Evolutionary conservation across 805 yeast species (phyloP), one percentile per base, ranked within the genome.

Genomic region (Candida lessepsii): DNA sequence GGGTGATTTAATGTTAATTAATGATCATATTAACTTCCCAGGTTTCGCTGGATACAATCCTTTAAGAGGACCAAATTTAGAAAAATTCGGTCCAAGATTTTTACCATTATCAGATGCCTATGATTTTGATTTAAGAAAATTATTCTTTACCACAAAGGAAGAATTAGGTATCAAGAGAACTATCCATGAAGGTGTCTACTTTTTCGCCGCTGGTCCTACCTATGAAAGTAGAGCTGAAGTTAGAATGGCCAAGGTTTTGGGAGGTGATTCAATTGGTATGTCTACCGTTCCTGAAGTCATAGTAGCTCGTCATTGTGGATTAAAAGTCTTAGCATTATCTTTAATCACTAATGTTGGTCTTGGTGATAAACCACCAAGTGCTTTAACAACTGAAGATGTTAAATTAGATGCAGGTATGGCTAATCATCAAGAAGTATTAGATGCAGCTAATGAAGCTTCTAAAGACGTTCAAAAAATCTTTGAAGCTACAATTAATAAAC

Each of bases 231-330:
- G 96, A 52, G 96, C 97, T 0, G 99, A 91, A 65, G 84, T 83
- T n/a, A 72, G 95, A 42, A 71, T 82, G 71, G 67, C 91, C 34
- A 61, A 80, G 35, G 50, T 65, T 5, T 48, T 84, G 20, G 98
- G 98, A 8, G 96, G 87, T 37, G 98, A 91, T 61, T 86, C 93
- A 0, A 98, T 90, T 2, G 98, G 98, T 3, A 91, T 91, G 99
- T 85, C 96, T 42, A 93, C 98, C 0, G 97, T 91, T 24, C 97
- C 99, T 0, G 99, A 91, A 62, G 96, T 88, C 2, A 79, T 88
- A 45, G 83, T 88, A 14, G 98, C 96, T 2, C 80, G 96, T 58
- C 98, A 93, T 60, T 75, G 81, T 44, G 95, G 90, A 1, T 62
- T 93, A 66, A 74, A 70, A 48, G 96, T 89, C 4, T 66, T 91